A percentile compares a stretch with the other conserved stretches of the same genome.
phyloP scores from a whole-genome alignment of 75 land plant species.

The Selaginella tamariscina region DNA sequence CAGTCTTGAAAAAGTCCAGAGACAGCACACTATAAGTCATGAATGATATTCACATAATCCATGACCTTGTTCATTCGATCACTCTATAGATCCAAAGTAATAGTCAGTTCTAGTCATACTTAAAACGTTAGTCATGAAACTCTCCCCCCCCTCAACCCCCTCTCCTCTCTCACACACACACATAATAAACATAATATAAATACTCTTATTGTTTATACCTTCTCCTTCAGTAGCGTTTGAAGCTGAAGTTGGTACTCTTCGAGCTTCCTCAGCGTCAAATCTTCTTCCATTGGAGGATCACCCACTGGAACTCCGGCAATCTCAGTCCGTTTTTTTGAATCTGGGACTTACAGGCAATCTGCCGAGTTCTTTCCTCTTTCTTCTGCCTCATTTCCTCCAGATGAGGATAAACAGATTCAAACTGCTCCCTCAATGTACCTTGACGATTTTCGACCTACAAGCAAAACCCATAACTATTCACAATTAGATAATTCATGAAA shows the following conservation, averaged over 20 bases:
- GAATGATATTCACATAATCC: conserved; percentile 82
- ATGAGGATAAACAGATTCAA: conserved; percentile 64
- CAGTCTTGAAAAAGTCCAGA: conserved; percentile 73
- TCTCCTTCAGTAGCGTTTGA: conserved; percentile 81
- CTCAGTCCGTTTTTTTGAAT: conserved; percentile 68
- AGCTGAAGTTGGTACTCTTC: conserved; percentile 74
- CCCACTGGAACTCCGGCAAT: conserved; percentile 38
- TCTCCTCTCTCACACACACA: neutral
- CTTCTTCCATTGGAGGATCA: conserved; percentile 33
- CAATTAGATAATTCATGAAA: conserved; percentile 5
- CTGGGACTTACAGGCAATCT: conserved; percentile 57
- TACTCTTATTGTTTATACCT: conserved; percentile 30
- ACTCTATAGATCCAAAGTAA: conserved; percentile 36
- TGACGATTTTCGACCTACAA: conserved; percentile 50
- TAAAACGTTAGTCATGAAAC: neutral
- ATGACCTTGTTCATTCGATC: conserved; percentile 82
- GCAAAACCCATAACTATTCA: neutral
- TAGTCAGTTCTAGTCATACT: neutral
- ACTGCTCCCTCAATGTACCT: conserved; percentile 88
- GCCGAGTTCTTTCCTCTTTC: conserved; percentile 69
- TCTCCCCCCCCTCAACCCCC: neutral
- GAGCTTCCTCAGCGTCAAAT: conserved; percentile 62
- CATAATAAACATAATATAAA: neutral
- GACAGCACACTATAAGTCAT: conserved; percentile 86
- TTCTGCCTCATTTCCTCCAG: conserved; percentile 63